phyloP scores from a whole-genome alignment of 2,329 filamentous ascomycete genomes.

The Dothidotthia symphoricarpi region DNA sequence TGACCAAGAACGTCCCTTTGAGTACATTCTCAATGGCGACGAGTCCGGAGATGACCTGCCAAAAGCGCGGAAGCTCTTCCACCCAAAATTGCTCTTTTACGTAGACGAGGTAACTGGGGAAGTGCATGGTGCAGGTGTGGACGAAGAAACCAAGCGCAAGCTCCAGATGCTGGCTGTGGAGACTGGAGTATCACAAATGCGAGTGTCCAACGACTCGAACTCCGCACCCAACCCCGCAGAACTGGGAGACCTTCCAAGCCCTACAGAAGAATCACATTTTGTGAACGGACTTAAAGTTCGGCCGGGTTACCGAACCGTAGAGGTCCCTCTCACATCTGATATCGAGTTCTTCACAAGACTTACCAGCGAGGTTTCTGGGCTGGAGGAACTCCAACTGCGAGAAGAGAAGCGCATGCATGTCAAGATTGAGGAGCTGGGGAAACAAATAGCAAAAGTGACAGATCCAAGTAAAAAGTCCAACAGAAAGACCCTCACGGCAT shows the following conservation, averaged over 20 bases:
- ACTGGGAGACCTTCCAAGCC: neutral
- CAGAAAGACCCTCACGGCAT: slow-evolving; percentile 65
- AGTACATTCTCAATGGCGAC: slow-evolving; percentile 37
- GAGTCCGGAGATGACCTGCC: slow-evolving; percentile 2
- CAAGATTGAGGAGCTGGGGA: slow-evolving; percentile 64
- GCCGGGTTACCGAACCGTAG: slow-evolving; percentile 52
- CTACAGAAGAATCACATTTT: neutral
- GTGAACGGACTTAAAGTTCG: slow-evolving; percentile 6
- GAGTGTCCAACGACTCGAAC: slow-evolving; percentile 32
- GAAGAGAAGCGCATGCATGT: slow-evolving; percentile 64
- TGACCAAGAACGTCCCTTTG: slow-evolving; percentile 35
- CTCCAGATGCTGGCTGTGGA: slow-evolving; percentile 60
- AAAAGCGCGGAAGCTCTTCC: slow-evolving; percentile 45
- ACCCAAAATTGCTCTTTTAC: slow-evolving; percentile 68
- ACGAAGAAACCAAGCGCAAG: slow-evolving; percentile 62
- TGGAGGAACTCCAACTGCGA: slow-evolving; percentile 65
- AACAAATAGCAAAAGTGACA: slow-evolving; percentile 62
- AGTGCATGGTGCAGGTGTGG: slow-evolving; percentile 66
- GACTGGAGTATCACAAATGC: slow-evolving; percentile 44
- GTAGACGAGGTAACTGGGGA: slow-evolving; percentile 66
- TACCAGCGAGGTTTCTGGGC: slow-evolving; percentile 65
- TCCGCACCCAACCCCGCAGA: slow-evolving; percentile 9
- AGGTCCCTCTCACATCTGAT: slow-evolving; percentile 75
- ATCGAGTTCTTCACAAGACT: slow-evolving; percentile 76
- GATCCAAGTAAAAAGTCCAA: slow-evolving; percentile 63